Percentiles rank a stretch among this genome's conserved stretches.
Conservation (phyloP, 2,329 filamentous ascomycete species). For the Sporothrix mexicana region DNA sequence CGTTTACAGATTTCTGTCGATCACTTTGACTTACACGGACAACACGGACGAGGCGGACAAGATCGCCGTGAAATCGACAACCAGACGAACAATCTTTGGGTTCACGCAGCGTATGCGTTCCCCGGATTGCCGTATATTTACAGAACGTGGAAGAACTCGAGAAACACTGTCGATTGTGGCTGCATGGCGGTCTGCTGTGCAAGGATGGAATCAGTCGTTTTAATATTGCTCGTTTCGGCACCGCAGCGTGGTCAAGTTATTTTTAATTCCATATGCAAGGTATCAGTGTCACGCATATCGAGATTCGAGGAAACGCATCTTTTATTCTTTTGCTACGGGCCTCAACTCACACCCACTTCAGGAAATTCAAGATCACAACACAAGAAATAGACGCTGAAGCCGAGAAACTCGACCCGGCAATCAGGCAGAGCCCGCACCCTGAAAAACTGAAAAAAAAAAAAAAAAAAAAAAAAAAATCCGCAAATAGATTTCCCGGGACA, state of each 20-base stretch:
- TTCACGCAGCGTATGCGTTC: background rate
- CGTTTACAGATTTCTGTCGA: too few relatives aligned
- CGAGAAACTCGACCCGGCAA: too few relatives aligned
- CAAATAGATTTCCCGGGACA: background rate
- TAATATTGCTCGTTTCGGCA: background rate
- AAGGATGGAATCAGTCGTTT: background rate
- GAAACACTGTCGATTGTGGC: background rate
- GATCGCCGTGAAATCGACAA: background rate
- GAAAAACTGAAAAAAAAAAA: background rate
- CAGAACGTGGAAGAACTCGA: background rate
- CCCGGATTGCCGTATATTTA: background rate
- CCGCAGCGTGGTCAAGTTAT: background rate
- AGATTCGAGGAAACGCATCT: background rate
- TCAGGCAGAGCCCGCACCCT: too few relatives aligned
- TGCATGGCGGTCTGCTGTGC: background rate
- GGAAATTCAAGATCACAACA: too few relatives aligned
- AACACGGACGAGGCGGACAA: too few relatives aligned
- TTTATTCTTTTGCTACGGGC: constrained; percentile 1
- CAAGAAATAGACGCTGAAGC: too few relatives aligned
- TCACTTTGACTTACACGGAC: too few relatives aligned
- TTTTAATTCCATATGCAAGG: constrained; percentile 16
- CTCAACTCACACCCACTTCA: too few relatives aligned
- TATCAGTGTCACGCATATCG: background rate
- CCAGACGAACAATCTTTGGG: background rate
- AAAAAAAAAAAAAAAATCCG: background rate